These are phyloP conservation scores for Aureobasidium sp. DNA, from an alignment of 2,329 filamentous ascomycete genomes.

Conservation along the genomic window DNA sequence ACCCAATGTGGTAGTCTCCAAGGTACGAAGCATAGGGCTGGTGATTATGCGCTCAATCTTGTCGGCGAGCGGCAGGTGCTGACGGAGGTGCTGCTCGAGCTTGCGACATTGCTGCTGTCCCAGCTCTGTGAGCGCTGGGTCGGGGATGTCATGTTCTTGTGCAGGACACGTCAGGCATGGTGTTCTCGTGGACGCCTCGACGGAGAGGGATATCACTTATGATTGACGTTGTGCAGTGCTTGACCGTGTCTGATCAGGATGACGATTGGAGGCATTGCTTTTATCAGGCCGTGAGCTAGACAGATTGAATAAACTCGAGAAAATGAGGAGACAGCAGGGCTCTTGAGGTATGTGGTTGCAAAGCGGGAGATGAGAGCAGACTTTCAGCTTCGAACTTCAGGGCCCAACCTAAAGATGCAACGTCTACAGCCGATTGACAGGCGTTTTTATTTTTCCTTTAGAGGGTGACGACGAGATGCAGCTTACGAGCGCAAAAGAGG, in stretches of 20 bases:
- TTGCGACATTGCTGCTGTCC: constrained; percentile 37
- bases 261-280: constrained; percentile 37
- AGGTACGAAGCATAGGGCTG: constrained; percentile 58
- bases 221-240: constrained; percentile 38
- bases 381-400: neutral
- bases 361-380: neutral
- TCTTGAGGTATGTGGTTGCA: neutral
- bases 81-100: constrained; percentile 33
- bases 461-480: neutral
- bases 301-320: neutral
- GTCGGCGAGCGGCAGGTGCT: constrained; percentile 31
- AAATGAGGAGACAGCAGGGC: neutral
- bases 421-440: neutral
- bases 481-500: constrained; percentile 2
- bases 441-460: constrained; percentile 3
- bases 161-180: neutral
- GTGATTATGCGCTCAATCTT: constrained; percentile 52
- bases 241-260: constrained; percentile 41
- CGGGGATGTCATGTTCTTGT: constrained; percentile 35
- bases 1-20: constrained; percentile 55
- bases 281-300: neutral
- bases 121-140: constrained; percentile 37
- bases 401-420: constrained; percentile 6
- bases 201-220: constrained; percentile 21
- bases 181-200: neutral